Percentiles rank a stretch among this genome's conserved stretches.
phyloP scores from a whole-genome alignment of 805 yeast genomes.

The Danielia oregonensis region DNA sequence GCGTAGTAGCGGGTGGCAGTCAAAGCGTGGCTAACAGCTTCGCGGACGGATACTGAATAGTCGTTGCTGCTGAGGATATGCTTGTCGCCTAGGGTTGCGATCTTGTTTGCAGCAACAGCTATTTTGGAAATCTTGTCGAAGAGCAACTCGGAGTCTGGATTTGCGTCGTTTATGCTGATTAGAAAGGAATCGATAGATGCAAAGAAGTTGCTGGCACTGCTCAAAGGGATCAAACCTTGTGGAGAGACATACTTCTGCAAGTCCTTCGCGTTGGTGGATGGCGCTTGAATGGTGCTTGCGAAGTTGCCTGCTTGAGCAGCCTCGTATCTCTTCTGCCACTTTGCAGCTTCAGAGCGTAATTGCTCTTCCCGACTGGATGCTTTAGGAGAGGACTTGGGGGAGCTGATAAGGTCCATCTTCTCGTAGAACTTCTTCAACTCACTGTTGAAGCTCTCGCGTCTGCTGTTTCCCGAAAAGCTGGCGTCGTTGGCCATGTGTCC shows the following conservation, averaged over 20 bases:
- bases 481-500: neutral
- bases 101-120: slow-evolving; percentile 43
- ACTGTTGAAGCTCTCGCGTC: slow-evolving; percentile 8
- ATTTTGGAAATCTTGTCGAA: slow-evolving; percentile 52
- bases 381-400: slow-evolving; percentile 6
- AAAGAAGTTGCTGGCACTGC: slow-evolving; percentile 44
- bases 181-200: slow-evolving; percentile 46
- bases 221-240: slow-evolving; percentile 45
- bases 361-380: slow-evolving; percentile 9
- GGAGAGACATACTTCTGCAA: slow-evolving; percentile 28
- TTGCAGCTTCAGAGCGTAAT: slow-evolving; percentile 30
- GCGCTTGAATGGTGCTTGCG: slow-evolving; percentile 17
- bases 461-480: neutral
- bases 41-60: slow-evolving; percentile 49
- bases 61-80: slow-evolving; percentile 27
- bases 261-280: slow-evolving; percentile 18
- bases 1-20: slow-evolving; percentile 75
- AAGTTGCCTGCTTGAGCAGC: slow-evolving; percentile 38
- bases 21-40: slow-evolving; percentile 69
- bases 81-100: slow-evolving; percentile 31
- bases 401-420: slow-evolving; percentile 25
- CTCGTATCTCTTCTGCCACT: slow-evolving; percentile 52
- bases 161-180: slow-evolving; percentile 24
- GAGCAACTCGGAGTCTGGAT: slow-evolving; percentile 33
- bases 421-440: slow-evolving; percentile 24